Evolutionary conservation across 805 yeast species (phyloP).

Genomic region (Hanseniaspora lachancei): DNA sequence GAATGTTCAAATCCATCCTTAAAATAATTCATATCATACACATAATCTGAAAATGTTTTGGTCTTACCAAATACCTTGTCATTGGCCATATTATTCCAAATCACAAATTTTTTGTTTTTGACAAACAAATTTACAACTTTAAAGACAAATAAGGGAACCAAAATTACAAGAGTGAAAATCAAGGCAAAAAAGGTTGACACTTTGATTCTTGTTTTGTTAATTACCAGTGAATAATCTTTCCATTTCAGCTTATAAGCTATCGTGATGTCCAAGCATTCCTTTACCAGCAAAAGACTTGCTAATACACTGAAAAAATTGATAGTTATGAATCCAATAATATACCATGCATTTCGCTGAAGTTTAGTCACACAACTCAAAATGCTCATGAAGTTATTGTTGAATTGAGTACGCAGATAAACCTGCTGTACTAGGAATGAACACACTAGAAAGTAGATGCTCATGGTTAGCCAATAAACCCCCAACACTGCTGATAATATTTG

Average conservation of each 20-base stretch:
- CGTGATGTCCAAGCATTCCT: background rate
- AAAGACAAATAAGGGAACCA: background rate
- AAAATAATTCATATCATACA: background rate
- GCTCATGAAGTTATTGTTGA: background rate
- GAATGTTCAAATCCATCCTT: no score
- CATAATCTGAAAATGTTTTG: background rate
- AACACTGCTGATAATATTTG: background rate
- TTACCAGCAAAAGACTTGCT: background rate
- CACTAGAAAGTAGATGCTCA: background rate
- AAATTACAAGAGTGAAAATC: background rate
- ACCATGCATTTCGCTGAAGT: background rate
- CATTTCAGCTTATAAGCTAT: background rate
- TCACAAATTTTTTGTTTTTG: background rate
- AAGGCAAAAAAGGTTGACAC: background rate
- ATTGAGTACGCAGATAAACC: background rate
- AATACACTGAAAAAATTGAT: background rate
- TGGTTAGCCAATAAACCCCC: background rate
- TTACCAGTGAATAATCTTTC: background rate
- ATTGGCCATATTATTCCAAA: background rate
- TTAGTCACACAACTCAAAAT: background rate
- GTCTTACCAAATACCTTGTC: no score
- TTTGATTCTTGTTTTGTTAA: background rate
- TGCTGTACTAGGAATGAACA: background rate
- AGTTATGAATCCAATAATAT: background rate
- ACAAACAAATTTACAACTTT: background rate